Evolutionary conservation across 2,329 filamentous ascomycete species (phyloP), one percentile per base, ranked within the genome.

Genomic region (Coniochaeta sp.): DNA sequence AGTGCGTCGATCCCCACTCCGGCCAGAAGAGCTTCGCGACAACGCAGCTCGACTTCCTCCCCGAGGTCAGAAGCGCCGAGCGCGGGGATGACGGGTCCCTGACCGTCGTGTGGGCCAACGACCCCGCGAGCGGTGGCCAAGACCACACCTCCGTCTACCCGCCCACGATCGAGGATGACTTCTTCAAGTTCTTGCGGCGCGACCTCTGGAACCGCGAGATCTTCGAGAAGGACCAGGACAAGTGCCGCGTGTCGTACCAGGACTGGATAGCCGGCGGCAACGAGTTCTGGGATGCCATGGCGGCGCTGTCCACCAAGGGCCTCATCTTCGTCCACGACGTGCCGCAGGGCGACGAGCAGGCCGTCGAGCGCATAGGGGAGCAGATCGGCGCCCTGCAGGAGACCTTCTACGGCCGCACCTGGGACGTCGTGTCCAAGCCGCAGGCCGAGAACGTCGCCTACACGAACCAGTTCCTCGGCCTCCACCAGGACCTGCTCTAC

Each of bases 401-500:
- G 67, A 95, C 93, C 8, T 95, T 98, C 70, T 98, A 98, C 73
- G 95, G 95, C 47, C 79, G 82, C 66, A 96, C 91, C 0, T 98
- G 93, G 86, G 89, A 97, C 73, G 93, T 98, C 14, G 84, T 86
- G 59, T 91, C 88, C 3, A 89, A 96, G 59, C 88, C 89, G 1
- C 73, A 90, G 60, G 91, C 93, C 26, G 92, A 93, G 70, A 98
- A 98, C 71, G 90, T 97, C 4, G 93, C 95, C 11, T 92, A 98
- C 75, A 97, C 93, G 1, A 88, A 83, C 68, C 82, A 88, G 57
- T 88, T 87, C 68, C 85, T 98, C 1, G 90, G 90, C 17, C 86
- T 97, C 56, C 95, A 99, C 76, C 95, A 96, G 84, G 95, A 98
- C 71, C 81, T 98, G 44, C 81, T 97, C 60, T 98, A 98, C 75